A percentile compares a stretch with the other conserved stretches of the same genome.
Conservation (phyloP, 2,329 filamentous ascomycete genomes). For the Microthyrium microscopicum region DNA sequence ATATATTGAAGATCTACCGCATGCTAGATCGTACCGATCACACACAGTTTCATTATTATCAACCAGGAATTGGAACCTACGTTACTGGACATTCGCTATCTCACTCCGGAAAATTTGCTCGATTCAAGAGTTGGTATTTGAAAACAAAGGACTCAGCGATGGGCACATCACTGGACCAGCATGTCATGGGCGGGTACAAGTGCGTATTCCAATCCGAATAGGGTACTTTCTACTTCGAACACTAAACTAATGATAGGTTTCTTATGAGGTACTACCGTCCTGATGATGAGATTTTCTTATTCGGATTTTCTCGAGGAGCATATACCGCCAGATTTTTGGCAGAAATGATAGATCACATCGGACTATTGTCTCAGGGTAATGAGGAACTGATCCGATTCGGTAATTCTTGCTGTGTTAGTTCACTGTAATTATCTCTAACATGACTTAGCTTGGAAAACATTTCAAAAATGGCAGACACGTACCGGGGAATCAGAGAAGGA, state of each 20-base stretch:
- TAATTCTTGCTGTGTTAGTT: no score
- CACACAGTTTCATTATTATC: constrained; percentile 33
- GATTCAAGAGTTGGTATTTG: constrained; percentile 48
- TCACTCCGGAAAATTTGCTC: constrained; percentile 38
- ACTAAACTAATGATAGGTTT: constrained; percentile 17
- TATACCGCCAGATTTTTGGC: constrained; percentile 41
- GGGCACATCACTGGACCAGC: constrained; percentile 64
- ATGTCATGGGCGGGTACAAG: constrained; percentile 69
- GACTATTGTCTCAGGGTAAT: constrained; percentile 63
- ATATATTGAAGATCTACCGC: constrained; percentile 51
- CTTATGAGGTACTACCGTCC: constrained; percentile 32
- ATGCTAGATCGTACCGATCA: constrained; percentile 48
- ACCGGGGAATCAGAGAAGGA: constrained; percentile 26
- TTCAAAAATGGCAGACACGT: constrained; percentile 52
- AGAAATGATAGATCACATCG: constrained; percentile 73
- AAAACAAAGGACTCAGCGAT: constrained; percentile 67
- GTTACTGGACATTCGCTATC: constrained; percentile 43
- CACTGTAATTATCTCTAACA: no score
- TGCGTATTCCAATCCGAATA: constrained; percentile 17
- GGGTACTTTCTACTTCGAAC: background rate
- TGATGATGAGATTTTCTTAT: constrained; percentile 31
- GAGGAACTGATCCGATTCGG: constrained; percentile 72
- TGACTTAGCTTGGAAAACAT: no score
- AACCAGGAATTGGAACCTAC: constrained; percentile 51
- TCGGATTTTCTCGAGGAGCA: constrained; percentile 33